These are phyloP conservation scores for Microbotryum silenes-acaulis DNA, from an alignment of 1,284 basidiomycete species.

Conservation along the genomic window DNA sequence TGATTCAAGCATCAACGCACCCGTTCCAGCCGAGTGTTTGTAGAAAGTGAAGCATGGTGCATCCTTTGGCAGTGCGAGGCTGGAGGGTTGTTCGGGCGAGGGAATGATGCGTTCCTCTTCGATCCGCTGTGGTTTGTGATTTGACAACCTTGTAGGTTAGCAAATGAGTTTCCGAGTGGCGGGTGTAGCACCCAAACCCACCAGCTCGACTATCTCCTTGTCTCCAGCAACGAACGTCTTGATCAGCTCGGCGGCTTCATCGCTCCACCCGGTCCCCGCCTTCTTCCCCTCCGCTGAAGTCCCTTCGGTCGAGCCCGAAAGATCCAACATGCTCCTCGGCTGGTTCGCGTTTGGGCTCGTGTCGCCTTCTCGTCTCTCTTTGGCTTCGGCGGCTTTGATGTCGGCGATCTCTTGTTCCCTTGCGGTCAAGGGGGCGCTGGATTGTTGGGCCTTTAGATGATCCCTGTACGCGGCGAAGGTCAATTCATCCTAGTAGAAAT, in stretches of 20 bases:
- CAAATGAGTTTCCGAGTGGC: too few relatives aligned
- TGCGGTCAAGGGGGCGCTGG: constrained; percentile 69
- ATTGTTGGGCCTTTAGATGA: constrained; percentile 61
- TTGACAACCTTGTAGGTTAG: too few relatives aligned
- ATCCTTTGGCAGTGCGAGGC: constrained; percentile 8
- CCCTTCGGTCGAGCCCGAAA: neutral
- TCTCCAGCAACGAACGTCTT: neutral
- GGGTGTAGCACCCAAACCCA: too few relatives aligned
- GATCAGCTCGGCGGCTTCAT: neutral
- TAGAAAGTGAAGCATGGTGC: constrained; percentile 23
- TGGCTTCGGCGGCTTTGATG: constrained; percentile 61
- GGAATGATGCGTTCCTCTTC: constrained; percentile 17
- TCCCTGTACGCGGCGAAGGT: constrained; percentile 55
- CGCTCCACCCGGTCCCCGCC: neutral
- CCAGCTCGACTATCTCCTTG: neutral
- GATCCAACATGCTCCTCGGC: constrained; percentile 6
- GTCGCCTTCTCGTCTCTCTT: neutral
- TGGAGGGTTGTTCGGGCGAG: constrained; percentile 7
- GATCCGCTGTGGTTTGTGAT: neutral
- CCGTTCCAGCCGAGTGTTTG: constrained; percentile 13
- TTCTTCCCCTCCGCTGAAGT: neutral
- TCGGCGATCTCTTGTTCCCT: constrained; percentile 71
- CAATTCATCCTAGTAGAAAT: constrained; percentile 39
- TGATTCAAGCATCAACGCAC: neutral
- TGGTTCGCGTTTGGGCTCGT: neutral